phyloP scores from a whole-genome alignment of 345 rosid species.

The Fremontodendron californicum region DNA sequence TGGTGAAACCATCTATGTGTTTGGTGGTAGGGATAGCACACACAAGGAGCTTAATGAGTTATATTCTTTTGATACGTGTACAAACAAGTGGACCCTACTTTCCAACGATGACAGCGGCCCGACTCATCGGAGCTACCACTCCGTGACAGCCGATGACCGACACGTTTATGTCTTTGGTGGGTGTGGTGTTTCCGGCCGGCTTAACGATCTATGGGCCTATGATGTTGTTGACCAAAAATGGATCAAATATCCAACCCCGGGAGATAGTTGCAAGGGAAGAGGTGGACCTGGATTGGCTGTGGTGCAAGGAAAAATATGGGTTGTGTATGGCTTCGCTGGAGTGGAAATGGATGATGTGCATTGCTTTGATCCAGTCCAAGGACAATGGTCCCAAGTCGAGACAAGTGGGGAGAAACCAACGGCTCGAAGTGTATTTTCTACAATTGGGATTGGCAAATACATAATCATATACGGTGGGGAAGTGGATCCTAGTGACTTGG shows the following conservation, averaged over 20 bases:
- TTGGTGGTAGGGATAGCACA: slow-evolving; percentile 71
- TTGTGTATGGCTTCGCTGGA: slow-evolving; percentile 80
- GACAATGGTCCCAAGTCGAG: slow-evolving; percentile 62
- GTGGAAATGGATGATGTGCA: slow-evolving; percentile 69
- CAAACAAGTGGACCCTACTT: slow-evolving; percentile 61
- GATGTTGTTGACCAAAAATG: slow-evolving; percentile 58
- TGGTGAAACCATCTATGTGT: slow-evolving; percentile 51
- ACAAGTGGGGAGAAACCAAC: slow-evolving; percentile 69
- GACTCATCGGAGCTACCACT: slow-evolving; percentile 79
- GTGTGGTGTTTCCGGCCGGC: slow-evolving; percentile 70
- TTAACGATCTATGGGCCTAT: slow-evolving; percentile 81
- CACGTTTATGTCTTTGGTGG: slow-evolving; percentile 77
- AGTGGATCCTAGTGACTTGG: slow-evolving; percentile 81
- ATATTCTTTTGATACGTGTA: slow-evolving; percentile 57
- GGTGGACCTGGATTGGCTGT: slow-evolving; percentile 80
- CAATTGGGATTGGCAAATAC: slow-evolving; percentile 48
- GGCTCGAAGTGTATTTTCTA: slow-evolving; percentile 72
- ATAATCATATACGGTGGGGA: slow-evolving; percentile 71
- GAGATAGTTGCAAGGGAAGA: slow-evolving; percentile 61
- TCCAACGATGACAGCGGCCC: slow-evolving; percentile 56
- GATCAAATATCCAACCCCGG: slow-evolving; percentile 51
- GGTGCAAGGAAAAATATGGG: slow-evolving; percentile 70
- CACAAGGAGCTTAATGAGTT: slow-evolving; percentile 80
- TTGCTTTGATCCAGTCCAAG: slow-evolving; percentile 48
- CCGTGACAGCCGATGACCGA: slow-evolving; percentile 46